Evolutionary conservation across 1,284 basidiomycete species (phyloP).

Genomic region (Apiotrichum laibachii): DNA sequence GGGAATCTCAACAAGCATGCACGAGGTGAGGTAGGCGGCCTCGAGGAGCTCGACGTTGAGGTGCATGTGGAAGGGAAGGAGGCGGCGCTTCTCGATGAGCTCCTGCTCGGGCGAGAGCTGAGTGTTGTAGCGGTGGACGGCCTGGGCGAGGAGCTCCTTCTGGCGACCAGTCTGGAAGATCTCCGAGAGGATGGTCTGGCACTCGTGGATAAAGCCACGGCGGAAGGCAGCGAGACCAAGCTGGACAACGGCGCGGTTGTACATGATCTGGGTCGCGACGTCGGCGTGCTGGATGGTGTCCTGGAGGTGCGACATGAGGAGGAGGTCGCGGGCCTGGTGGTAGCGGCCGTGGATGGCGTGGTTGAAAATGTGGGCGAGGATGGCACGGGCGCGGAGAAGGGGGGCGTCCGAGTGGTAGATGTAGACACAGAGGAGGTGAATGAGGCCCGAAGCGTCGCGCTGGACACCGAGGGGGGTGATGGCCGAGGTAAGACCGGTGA

Average conservation of each 20-base stretch:
- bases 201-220: slow-evolving; percentile 88
- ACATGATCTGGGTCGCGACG: slow-evolving; percentile 94
- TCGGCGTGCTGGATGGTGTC: slow-evolving; percentile 94
- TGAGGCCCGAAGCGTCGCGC: slow-evolving; percentile 63
- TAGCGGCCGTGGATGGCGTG: slow-evolving; percentile 95
- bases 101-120: slow-evolving; percentile 88
- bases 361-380: slow-evolving; percentile 97
- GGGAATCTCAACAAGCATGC: slow-evolving; percentile 98
- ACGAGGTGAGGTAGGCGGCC: slow-evolving; percentile 94
- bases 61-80: slow-evolving; percentile 99
- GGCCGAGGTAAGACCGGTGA: slow-evolving; percentile 60
- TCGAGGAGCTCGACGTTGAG: slow-evolving; percentile 98
- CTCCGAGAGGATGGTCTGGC: slow-evolving; percentile 87
- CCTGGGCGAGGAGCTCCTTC: slow-evolving; percentile 96
- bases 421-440: slow-evolving; percentile 84
- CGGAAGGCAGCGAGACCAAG: slow-evolving; percentile 97
- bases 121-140: slow-evolving; percentile 84
- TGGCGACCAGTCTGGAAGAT: slow-evolving; percentile 95
- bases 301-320: slow-evolving; percentile 98
- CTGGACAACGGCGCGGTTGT: slow-evolving; percentile 96
- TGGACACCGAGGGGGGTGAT: slow-evolving; percentile 59
- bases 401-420: slow-evolving; percentile 91
- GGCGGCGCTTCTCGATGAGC: slow-evolving; percentile 89
- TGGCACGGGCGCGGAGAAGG: slow-evolving; percentile 82
- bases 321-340: slow-evolving; percentile 94